A percentile compares a stretch with the other conserved stretches of the same genome.
Conservation (phyloP, 352 stramenopile species). For the Pythium rhizo-oryzae region DNA sequence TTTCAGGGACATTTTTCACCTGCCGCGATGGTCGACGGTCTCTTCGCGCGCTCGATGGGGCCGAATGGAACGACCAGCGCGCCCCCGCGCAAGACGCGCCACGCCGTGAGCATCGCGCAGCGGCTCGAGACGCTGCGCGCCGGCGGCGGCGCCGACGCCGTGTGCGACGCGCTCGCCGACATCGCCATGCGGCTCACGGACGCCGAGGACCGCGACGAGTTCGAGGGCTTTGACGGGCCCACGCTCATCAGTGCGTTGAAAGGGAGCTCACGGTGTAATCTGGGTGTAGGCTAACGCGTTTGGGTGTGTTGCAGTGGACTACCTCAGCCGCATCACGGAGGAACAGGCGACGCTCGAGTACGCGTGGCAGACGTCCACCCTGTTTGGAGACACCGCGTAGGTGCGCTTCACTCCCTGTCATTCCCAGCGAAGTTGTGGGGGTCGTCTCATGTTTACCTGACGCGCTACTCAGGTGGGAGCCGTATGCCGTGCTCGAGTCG, state of each 20-base stretch:
- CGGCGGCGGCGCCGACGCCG: slow-evolving; percentile 24
- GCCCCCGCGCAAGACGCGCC: slow-evolving; percentile 14
- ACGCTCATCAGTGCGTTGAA: slow-evolving; percentile 47
- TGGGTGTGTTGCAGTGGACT: slow-evolving; percentile 41
- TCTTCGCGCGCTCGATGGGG: slow-evolving; percentile 16
- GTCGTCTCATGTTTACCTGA: not conserved
- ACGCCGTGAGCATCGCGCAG: slow-evolving; percentile 31
- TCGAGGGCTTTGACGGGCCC: slow-evolving; percentile 54
- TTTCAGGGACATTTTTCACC: not conserved
- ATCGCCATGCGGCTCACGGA: slow-evolving; percentile 63
- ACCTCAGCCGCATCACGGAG: slow-evolving; percentile 52
- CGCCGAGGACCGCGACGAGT: slow-evolving; percentile 51
- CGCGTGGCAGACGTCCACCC: slow-evolving; percentile 42
- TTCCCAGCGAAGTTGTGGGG: not conserved
- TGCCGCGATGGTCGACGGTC: slow-evolving; percentile 22
- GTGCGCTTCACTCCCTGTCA: not conserved
- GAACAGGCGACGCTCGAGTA: slow-evolving; percentile 55
- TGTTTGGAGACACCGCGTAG: slow-evolving; percentile 30
- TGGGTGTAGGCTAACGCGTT: not conserved
- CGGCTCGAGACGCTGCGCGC: slow-evolving; percentile 53
- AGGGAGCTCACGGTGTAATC: not conserved
- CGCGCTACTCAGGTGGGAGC: slow-evolving; percentile 37
- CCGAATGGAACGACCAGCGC: slow-evolving; percentile 5
- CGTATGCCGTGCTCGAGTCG: slow-evolving; percentile 55
- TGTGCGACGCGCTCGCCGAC: slow-evolving; percentile 53